phyloP scores from a whole-genome alignment of 441 rosid species.

The Mallotus repandus region DNA sequence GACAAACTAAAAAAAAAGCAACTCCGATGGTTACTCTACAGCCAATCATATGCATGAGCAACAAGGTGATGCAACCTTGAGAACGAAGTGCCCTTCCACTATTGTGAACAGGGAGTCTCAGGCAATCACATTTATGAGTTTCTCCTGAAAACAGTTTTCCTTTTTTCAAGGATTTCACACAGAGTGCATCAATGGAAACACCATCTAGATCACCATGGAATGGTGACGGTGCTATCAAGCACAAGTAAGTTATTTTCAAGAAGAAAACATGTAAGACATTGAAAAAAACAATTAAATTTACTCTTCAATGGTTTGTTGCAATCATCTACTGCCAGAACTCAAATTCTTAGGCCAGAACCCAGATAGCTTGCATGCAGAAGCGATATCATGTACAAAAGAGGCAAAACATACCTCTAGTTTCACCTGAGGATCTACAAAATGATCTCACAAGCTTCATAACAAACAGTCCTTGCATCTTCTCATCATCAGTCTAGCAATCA shows the following conservation, averaged over 20 bases:
- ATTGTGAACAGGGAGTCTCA: neutral
- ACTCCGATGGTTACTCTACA: neutral
- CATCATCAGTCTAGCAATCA: constrained; percentile 60
- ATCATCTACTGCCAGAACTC: constrained; percentile 1
- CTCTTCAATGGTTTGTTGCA: neutral
- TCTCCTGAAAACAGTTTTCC: neutral
- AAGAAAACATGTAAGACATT: neutral
- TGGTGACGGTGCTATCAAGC: neutral
- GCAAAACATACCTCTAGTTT: constrained; percentile 46
- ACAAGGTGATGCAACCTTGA: constrained; percentile 13
- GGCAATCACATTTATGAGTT: neutral
- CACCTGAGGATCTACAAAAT: constrained; percentile 67
- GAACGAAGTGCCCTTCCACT: neutral
- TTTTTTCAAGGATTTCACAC: neutral
- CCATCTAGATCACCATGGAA: neutral
- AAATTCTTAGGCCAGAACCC: neutral
- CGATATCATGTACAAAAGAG: neutral
- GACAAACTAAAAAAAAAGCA: neutral
- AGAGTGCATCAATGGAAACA: neutral
- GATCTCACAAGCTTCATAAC: constrained; percentile 91
- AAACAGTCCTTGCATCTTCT: constrained; percentile 71
- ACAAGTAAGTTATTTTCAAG: neutral
- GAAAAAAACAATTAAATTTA: neutral
- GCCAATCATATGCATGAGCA: constrained; percentile 1
- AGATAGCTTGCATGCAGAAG: neutral